These are phyloP conservation scores for Penicillium pulvis DNA, from an alignment of 495 filamentous ascomycete genomes.

Conservation along the genomic window DNA sequence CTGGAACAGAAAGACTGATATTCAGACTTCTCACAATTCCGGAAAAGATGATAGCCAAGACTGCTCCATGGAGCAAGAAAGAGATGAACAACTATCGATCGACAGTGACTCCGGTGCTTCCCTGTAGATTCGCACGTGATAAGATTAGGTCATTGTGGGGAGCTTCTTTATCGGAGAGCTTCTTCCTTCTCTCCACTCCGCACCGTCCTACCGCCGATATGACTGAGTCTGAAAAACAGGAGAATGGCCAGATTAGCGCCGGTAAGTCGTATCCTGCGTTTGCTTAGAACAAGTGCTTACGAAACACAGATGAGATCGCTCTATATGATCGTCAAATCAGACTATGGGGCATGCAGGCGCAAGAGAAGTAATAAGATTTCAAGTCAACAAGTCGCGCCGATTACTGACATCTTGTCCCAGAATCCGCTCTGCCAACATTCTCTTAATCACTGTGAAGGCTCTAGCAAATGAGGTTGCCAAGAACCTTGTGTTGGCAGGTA, in stretches of 20 bases:
- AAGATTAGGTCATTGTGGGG: constrained; percentile 33
- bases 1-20: constrained; percentile 5
- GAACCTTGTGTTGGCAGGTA: constrained; percentile 94
- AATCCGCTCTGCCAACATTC: constrained; percentile 79
- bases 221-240: constrained; percentile 25
- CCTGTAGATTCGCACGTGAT: constrained; percentile 21
- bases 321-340: constrained; percentile 97
- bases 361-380: constrained; percentile 61
- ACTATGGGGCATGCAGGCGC: constrained; percentile 96
- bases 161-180: constrained; percentile 16
- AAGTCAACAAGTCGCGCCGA: not conserved
- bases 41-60: not conserved
- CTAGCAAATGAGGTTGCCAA: constrained; percentile 97
- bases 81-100: not conserved
- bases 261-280: constrained; percentile 35
- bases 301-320: constrained; percentile 81
- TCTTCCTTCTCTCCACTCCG: not conserved
- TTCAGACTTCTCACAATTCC: not conserved
- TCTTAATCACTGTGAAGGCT: constrained; percentile 83
- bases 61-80: not conserved
- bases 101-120: constrained; percentile 2
- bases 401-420: constrained; percentile 10
- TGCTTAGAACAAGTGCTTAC: not conserved
- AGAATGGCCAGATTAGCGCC: constrained; percentile 51
- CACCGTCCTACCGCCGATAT: constrained; percentile 22